Evolutionary conservation across 1,284 basidiomycete species (phyloP).

Genomic region (Trametes sp.): DNA sequence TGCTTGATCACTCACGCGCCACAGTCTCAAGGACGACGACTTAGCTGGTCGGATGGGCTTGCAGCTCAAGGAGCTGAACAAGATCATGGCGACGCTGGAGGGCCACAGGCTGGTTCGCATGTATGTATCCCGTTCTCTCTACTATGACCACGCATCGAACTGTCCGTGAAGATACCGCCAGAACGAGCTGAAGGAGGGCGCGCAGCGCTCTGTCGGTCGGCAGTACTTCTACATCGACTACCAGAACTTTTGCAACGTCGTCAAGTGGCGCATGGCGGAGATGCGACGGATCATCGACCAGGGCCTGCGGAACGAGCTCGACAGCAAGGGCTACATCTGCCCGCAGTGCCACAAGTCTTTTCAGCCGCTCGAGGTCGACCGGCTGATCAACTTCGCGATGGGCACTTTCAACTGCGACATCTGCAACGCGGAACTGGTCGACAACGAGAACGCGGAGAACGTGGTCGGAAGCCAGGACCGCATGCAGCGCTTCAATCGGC

Average conservation of each 20-base stretch:
- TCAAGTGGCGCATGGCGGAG: constrained; percentile 97
- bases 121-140: constrained; percentile 53
- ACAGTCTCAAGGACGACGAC: constrained; percentile 90
- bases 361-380: constrained; percentile 87
- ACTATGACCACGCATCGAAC: not conserved
- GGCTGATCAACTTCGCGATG: constrained; percentile 73
- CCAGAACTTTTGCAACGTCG: constrained; percentile 94
- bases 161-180: constrained; percentile 70
- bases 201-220: constrained; percentile 79
- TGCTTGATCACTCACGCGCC: constrained; percentile 26
- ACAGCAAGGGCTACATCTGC: constrained; percentile 96
- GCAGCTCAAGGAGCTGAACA: constrained; percentile 93
- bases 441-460: constrained; percentile 92
- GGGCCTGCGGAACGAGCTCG: constrained; percentile 90
- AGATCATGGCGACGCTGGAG: constrained; percentile 87
- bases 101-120: constrained; percentile 87
- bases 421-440: constrained; percentile 82
- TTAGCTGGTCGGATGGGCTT: constrained; percentile 88
- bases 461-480: constrained; percentile 88
- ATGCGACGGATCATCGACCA: constrained; percentile 93
- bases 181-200: constrained; percentile 86
- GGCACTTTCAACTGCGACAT: constrained; percentile 80
- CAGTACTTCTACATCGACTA: constrained; percentile 98
- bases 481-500: constrained; percentile 95
- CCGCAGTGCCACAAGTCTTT: constrained; percentile 89